These are phyloP conservation scores for Musa itinerans DNA, from an alignment of 176 grass and related monocot genomes.

Conservation along the genomic window DNA sequence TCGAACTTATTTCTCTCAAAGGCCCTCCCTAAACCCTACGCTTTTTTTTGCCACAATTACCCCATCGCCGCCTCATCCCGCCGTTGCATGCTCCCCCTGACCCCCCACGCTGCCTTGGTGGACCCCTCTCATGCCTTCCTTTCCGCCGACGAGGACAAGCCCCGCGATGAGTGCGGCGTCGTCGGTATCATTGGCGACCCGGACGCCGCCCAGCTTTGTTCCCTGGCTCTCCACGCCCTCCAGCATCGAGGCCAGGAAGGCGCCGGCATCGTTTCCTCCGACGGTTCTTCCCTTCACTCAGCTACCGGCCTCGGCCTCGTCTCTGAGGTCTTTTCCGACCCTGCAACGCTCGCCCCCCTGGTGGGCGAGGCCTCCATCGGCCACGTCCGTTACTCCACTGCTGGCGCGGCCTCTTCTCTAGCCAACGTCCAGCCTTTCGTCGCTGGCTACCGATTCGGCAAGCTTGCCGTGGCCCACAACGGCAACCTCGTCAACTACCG, in stretches of 20 bases:
- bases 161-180: constrained; percentile 90
- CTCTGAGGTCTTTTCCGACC: constrained; percentile 55
- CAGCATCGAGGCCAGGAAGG: constrained; percentile 89
- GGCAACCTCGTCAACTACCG: constrained; percentile 75
- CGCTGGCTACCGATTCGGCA: constrained; percentile 64
- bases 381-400: constrained; percentile 75
- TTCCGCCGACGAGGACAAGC: constrained; percentile 52
- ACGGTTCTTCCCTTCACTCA: constrained; percentile 32
- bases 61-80: neutral
- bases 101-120: constrained; percentile 6
- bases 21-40: neutral
- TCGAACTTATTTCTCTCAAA: neutral
- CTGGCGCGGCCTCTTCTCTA: constrained; percentile 35
- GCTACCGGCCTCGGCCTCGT: constrained; percentile 72
- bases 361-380: constrained; percentile 50
- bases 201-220: constrained; percentile 61
- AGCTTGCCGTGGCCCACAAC: constrained; percentile 73
- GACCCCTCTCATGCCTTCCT: constrained; percentile 19
- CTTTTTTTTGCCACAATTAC: neutral
- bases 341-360: constrained; percentile 33
- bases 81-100: neutral
- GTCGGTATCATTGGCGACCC: constrained; percentile 75
- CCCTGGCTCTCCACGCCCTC: constrained; percentile 62
- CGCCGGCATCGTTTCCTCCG: constrained; percentile 48
- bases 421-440: constrained; percentile 90